phyloP scores from a whole-genome alignment of 2,329 filamentous ascomycete species.

The Colletotrichum sansevieriae region DNA sequence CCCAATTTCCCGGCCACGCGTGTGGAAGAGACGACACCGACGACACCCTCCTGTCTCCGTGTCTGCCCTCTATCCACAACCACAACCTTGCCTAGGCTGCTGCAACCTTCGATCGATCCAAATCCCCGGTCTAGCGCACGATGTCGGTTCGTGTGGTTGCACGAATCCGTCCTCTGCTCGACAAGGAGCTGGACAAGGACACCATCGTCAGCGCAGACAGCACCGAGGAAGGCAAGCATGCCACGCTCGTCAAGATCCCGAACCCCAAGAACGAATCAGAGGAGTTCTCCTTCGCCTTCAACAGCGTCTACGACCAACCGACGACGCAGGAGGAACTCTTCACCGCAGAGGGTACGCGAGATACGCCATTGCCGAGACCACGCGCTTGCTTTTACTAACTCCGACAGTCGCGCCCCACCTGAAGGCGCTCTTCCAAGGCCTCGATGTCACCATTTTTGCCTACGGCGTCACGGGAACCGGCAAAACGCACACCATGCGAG shows the following conservation, averaged over 20 bases:
- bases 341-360: constrained; percentile 81
- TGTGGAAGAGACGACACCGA: constrained; percentile 6
- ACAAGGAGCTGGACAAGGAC: constrained; percentile 88
- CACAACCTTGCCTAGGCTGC: constrained; percentile 4
- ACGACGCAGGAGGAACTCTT: constrained; percentile 90
- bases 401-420: constrained; percentile 83
- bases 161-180: constrained; percentile 88
- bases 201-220: constrained; percentile 81
- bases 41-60: not conserved
- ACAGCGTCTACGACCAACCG: constrained; percentile 86
- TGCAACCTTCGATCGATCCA: constrained; percentile 13
- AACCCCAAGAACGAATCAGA: constrained; percentile 94
- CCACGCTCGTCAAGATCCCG: constrained; percentile 85
- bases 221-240: constrained; percentile 70
- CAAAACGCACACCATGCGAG: constrained; percentile 97
- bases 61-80: not conserved
- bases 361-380: constrained; percentile 30
- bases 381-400: constrained; percentile 27
- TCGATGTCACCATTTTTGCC: constrained; percentile 90
- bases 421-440: constrained; percentile 91
- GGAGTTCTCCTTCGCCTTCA: constrained; percentile 95
- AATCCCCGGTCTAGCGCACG: constrained; percentile 38
- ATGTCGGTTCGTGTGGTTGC: constrained; percentile 89
- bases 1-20: constrained; percentile 27
- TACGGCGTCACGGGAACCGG: constrained; percentile 95